A percentile compares a stretch with the other conserved stretches of the same genome.
Evolutionary conservation across 768 basidiomycete species (phyloP).

Genomic region (Tulasnella sp.): DNA sequence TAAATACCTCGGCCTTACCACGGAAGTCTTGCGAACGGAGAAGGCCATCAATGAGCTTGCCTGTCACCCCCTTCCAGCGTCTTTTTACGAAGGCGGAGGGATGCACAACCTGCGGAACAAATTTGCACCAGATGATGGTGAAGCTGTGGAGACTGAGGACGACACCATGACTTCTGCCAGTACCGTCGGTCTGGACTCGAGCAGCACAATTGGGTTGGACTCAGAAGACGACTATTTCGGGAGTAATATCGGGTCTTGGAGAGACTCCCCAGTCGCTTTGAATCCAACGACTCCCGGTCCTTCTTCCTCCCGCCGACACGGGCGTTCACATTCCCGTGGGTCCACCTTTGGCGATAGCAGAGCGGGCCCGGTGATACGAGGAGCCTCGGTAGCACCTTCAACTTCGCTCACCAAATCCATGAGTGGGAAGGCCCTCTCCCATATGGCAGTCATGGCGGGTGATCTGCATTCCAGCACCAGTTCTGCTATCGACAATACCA

Average conservation of each 20-base stretch:
- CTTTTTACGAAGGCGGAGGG: conserved; percentile 91
- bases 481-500: conserved; percentile 32
- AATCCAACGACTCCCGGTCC: conserved; percentile 8
- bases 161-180: conserved; percentile 18
- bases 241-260: conserved; percentile 1
- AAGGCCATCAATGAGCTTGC: conserved; percentile 97
- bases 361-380: not conserved
- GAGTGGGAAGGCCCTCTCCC: conserved; percentile 38
- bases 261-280: not conserved
- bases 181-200: conserved; percentile 10
- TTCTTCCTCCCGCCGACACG: not conserved
- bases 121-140: conserved; percentile 52
- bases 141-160: conserved; percentile 23
- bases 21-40: conserved; percentile 93
- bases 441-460: conserved; percentile 67
- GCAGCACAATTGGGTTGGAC: conserved; percentile 14
- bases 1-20: conserved; percentile 90
- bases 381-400: not conserved
- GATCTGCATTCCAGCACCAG: conserved; percentile 62
- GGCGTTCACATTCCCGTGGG: conserved; percentile 9
- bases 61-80: conserved; percentile 85
- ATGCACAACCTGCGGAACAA: conserved; percentile 83
- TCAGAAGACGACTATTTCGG: conserved; percentile 31
- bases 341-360: conserved; percentile 5
- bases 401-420: not conserved